These are phyloP conservation scores for Cercophora sp. DNA, from an alignment of 495 filamentous ascomycete genomes.

Conservation along the genomic window DNA sequence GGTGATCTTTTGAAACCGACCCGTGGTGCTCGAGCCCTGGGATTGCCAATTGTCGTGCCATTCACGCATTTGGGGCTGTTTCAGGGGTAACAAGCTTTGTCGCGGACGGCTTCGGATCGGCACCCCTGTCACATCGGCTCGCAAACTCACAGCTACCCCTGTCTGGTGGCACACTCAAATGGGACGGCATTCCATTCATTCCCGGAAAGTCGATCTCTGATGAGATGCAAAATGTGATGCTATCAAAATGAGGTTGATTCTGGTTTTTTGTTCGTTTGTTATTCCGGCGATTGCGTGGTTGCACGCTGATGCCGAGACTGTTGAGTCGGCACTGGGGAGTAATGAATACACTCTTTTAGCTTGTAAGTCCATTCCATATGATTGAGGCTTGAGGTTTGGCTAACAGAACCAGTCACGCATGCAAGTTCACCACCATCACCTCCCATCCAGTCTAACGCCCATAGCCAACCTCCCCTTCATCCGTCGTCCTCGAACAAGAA, in stretches of 20 bases:
- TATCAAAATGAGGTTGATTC: conserved; percentile 23
- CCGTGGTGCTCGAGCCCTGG: conserved; percentile 1
- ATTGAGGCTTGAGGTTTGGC: too few relatives aligned
- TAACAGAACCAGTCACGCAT: not conserved
- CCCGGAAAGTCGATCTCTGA: too few relatives aligned
- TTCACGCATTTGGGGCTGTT: not conserved
- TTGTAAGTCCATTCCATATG: too few relatives aligned
- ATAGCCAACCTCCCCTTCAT: conserved; percentile 20
- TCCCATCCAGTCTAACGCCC: not conserved
- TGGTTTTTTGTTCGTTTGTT: too few relatives aligned
- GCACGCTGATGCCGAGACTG: too few relatives aligned
- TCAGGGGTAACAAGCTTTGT: conserved; percentile 4
- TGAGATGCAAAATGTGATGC: too few relatives aligned
- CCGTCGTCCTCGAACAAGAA: conserved; percentile 37
- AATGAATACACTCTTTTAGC: conserved; percentile 39
- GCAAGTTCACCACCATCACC: not conserved
- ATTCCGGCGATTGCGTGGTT: too few relatives aligned
- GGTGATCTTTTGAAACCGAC: conserved; percentile 7
- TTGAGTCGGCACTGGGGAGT: conserved; percentile 21
- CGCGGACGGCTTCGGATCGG: conserved; percentile 3
- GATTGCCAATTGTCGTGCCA: not conserved
- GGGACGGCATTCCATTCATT: too few relatives aligned
- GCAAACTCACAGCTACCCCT: not conserved
- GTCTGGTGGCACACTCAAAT: too few relatives aligned
- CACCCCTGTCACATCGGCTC: conserved; percentile 6